Conservation (phyloP, 2,329 filamentous ascomycete genomes). For the Pseudogymnoascus sp. region DNA sequence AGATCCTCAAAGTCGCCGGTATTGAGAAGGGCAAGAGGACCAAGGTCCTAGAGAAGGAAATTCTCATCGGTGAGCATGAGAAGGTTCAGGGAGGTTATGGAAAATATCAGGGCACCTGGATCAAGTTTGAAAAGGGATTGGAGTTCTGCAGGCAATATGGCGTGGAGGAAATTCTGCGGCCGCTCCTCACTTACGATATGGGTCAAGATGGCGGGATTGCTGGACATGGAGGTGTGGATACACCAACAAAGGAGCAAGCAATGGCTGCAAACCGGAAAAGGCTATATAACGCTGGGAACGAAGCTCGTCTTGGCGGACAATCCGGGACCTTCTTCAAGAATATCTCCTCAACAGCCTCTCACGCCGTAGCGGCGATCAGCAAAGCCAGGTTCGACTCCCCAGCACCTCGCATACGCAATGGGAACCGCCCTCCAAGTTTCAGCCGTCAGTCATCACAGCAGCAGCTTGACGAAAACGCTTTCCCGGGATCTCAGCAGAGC, state of each 20-base stretch:
- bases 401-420: conserved; percentile 54
- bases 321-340: conserved; percentile 95
- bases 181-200: conserved; percentile 74
- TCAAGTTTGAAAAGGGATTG: conserved; percentile 83
- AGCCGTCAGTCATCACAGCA: conserved; percentile 65
- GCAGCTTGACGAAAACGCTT: conserved; percentile 46
- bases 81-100: conserved; percentile 98
- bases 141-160: conserved; percentile 80
- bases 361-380: conserved; percentile 91
- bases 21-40: conserved; percentile 97
- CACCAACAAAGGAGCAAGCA: conserved; percentile 95
- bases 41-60: conserved; percentile 96
- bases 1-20: conserved; percentile 94
- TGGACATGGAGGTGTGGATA: conserved; percentile 72
- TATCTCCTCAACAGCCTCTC: conserved; percentile 86
- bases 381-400: conserved; percentile 92
- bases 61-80: conserved; percentile 90
- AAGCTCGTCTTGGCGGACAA: conserved; percentile 57
- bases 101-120: conserved; percentile 99
- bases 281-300: conserved; percentile 70
- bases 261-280: conserved; percentile 94
- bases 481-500: conserved; percentile 75
- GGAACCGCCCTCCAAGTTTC: conserved; percentile 60
- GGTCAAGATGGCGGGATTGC: conserved; percentile 64
- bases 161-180: conserved; percentile 68